phyloP scores from a whole-genome alignment of 106 monocot species.

The Phalaenopsis aphrodite region DNA sequence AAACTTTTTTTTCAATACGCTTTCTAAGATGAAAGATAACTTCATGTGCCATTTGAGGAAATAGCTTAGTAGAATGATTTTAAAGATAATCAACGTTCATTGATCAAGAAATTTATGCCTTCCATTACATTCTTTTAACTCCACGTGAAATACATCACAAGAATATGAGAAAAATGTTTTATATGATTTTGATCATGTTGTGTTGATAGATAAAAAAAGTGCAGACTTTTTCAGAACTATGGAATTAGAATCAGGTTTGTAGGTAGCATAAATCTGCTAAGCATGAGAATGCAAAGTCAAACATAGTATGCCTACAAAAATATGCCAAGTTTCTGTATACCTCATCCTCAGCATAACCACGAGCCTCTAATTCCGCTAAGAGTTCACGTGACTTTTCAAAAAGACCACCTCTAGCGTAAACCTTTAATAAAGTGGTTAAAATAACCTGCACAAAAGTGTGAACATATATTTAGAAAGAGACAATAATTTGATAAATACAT shows the following conservation, averaged over 20 bases:
- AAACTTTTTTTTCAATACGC: too few species aligned
- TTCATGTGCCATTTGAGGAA: too few species aligned
- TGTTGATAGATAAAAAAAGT: background rate
- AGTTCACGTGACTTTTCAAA: constrained; percentile 79
- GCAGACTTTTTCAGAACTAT: background rate
- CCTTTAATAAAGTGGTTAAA: constrained; percentile 85
- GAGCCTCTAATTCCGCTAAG: constrained; percentile 50
- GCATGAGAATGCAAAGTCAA: background rate
- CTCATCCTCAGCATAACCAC: constrained; percentile 79
- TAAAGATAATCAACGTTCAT: too few species aligned
- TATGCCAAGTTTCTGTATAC: constrained; percentile 23
- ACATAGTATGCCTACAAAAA: background rate
- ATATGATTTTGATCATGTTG: background rate
- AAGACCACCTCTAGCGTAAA: constrained; percentile 72
- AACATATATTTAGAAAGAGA: background rate
- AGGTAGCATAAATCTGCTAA: background rate
- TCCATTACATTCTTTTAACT: background rate
- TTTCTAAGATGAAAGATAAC: too few species aligned
- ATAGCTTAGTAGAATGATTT: too few species aligned
- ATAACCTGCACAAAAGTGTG: constrained; percentile 51
- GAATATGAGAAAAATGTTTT: background rate
- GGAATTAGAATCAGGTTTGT: background rate
- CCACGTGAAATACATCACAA: background rate
- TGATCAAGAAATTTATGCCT: too few species aligned
- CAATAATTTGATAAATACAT: background rate